Evolutionary conservation across 2,329 filamentous ascomycete genomes (phyloP), one percentile per base, ranked within the genome.

Genomic region (Xylariaceae sp.): DNA sequence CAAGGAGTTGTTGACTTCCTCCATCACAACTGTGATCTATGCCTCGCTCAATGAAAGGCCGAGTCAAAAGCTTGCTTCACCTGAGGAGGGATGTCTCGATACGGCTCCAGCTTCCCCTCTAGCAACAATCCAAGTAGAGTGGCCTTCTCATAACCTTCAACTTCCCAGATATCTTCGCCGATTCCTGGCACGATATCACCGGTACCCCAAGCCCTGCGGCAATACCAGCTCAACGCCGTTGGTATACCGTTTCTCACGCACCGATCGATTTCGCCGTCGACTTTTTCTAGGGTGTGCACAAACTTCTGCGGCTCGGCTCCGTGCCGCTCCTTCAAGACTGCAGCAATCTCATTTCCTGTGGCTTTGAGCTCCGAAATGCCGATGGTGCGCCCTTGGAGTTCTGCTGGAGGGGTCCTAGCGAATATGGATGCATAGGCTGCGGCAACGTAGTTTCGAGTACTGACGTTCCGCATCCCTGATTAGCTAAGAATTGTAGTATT

Each of bases 361-460:
- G 62, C 59, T 6, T 47, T 54, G 0, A 69, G 29, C 39, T 70
- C 67, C 1, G 58, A 60, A 27, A 68, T 18, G 3, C 59, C 55
- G 20, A 69, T 64, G 6, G 39, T 50, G 6, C 66, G 53, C 10
- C 59, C 62, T 3, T 55, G 40, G 0, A 69, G 53, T 30, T 65
- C 39, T 2, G 56, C 33, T 2, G 62, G 52, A 5, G 65, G 62
- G 0, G 58, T 68, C 2, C 15, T 44, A 0, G 65, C 54, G n/a
- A 70, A 70, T 24, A 69, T 64, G 2, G 63, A 63, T 4, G 59
- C 62, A 27, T 69, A 68, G 0, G 62, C 67, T 8, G 60, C 61
- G 3, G 64, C 65, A 1, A 69, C 66, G 13, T 67, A 68, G 11
- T 61, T 49, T n/a, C 64, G 58, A 2, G 65, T 66, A 26, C 67